Evolutionary conservation across 1,284 basidiomycete species (phyloP).

Genomic region (Tilletia walkeri): DNA sequence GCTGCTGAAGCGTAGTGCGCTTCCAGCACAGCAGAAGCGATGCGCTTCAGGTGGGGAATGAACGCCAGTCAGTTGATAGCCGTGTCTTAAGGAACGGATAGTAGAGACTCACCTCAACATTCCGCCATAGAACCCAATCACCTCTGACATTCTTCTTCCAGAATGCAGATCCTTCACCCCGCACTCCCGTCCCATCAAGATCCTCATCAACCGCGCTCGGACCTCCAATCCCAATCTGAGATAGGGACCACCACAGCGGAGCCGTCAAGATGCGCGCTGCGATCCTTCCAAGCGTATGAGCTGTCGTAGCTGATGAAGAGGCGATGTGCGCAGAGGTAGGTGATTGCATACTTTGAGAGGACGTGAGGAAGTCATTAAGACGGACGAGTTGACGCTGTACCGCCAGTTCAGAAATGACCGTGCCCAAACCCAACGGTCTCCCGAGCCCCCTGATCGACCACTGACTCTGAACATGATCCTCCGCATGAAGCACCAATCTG

Average conservation of each 20-base stretch:
- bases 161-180: neutral
- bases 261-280: neutral
- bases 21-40: constrained; percentile 20
- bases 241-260: constrained; percentile 66
- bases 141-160: constrained; percentile 67
- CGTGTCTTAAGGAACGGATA: too few relatives aligned
- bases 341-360: constrained; percentile 67
- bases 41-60: constrained; percentile 49
- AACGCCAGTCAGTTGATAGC: constrained; percentile 29
- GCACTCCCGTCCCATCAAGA: neutral
- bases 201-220: constrained; percentile 61
- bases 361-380: constrained; percentile 64
- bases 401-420: constrained; percentile 66
- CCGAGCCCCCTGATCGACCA: constrained; percentile 61
- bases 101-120: constrained; percentile 62
- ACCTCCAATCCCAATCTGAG: constrained; percentile 71
- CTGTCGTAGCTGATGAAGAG: neutral
- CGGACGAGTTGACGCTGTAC: constrained; percentile 59
- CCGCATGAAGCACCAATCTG: constrained; percentile 67
- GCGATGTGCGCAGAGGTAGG: constrained; percentile 45
- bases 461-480: constrained; percentile 43
- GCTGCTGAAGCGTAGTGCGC: constrained; percentile 22
- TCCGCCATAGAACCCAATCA: constrained; percentile 70
- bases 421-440: constrained; percentile 75
- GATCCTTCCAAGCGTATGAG: neutral